Conservation (phyloP, 2,329 filamentous ascomycete species). For the Alternaria sp. region DNA sequence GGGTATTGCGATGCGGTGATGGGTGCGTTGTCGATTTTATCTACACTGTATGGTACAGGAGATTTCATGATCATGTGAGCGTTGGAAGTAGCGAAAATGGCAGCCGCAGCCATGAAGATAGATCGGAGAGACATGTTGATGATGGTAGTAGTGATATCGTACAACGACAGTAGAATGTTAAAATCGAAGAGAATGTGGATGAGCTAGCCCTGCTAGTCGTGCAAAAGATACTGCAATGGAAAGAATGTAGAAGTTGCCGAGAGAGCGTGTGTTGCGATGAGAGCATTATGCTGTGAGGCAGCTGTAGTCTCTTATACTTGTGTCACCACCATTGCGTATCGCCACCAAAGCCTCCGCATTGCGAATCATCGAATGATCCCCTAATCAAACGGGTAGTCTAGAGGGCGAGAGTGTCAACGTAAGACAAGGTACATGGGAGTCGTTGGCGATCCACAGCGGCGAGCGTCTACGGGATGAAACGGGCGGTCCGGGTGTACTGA, state of each 20-base stretch:
- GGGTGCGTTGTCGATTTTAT: slow-evolving; percentile 67
- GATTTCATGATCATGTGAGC: slow-evolving; percentile 76
- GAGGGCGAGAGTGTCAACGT: slow-evolving; percentile 27
- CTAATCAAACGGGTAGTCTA: slow-evolving; percentile 41
- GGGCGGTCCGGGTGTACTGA: slow-evolving; percentile 26
- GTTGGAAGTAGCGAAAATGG: slow-evolving; percentile 63
- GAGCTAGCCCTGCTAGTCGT: slow-evolving; percentile 43
- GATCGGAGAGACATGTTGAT: slow-evolving; percentile 60
- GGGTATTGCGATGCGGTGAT: slow-evolving; percentile 72
- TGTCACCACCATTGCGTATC: slow-evolving; percentile 6
- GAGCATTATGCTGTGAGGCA: slow-evolving; percentile 7
- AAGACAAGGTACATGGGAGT: slow-evolving; percentile 33
- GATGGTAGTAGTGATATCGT: slow-evolving; percentile 14
- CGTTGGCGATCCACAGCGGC: slow-evolving; percentile 30
- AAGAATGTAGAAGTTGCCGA: slow-evolving; percentile 26
- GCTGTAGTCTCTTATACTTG: slow-evolving; percentile 35
- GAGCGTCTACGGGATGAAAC: slow-evolving; percentile 45
- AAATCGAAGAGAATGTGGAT: slow-evolving; percentile 9
- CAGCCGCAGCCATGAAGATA: slow-evolving; percentile 55
- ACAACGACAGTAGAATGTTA: slow-evolving; percentile 2
- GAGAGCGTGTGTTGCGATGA: slow-evolving; percentile 29
- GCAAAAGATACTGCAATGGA: slow-evolving; percentile 17
- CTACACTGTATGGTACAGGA: slow-evolving; percentile 68
- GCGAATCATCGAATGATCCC: slow-evolving; percentile 25
- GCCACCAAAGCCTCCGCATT: slow-evolving; percentile 15